Evolutionary conservation across 1,284 basidiomycete genomes (phyloP).

Genomic region (Irpex lacteus): DNA sequence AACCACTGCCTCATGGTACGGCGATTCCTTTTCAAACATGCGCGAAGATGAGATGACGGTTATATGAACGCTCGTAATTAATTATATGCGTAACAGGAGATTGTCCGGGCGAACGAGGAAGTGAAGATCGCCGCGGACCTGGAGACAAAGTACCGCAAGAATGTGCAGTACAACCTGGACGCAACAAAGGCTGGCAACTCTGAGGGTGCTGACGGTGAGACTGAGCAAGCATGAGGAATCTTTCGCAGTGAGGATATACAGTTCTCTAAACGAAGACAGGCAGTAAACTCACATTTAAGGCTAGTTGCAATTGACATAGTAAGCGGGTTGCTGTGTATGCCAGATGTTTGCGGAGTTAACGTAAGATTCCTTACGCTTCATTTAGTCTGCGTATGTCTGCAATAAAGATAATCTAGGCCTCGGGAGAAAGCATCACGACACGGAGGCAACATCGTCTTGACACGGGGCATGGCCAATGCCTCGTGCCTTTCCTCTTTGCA

Average conservation of each 20-base stretch:
- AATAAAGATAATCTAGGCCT: not conserved
- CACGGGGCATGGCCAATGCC: too few relatives aligned
- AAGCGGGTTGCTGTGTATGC: too few relatives aligned
- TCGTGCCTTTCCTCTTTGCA: too few relatives aligned
- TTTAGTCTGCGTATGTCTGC: not conserved
- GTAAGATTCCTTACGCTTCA: not conserved
- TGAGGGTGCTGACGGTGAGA: not conserved
- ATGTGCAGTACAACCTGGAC: conserved; percentile 83
- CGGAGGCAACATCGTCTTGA: not conserved
- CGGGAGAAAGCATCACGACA: not conserved
- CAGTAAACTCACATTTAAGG: not conserved
- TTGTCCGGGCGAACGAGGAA: conserved; percentile 65
- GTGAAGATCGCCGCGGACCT: conserved; percentile 78
- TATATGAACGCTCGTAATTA: not conserved
- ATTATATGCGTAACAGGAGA: conserved; percentile 46
- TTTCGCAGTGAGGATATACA: too few relatives aligned
- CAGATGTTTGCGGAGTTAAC: not conserved
- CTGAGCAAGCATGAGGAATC: not conserved
- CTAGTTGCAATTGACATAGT: too few relatives aligned
- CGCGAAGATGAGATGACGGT: not conserved
- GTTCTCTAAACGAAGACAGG: not conserved
- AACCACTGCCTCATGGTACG: conserved; percentile 74
- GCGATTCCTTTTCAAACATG: conserved; percentile 1
- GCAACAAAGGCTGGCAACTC: conserved; percentile 35
- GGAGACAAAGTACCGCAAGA: conserved; percentile 78